Evolutionary conservation across 768 basidiomycete species (phyloP), one percentile per base, ranked within the genome.

Genomic region (Russula dissimulans): DNA sequence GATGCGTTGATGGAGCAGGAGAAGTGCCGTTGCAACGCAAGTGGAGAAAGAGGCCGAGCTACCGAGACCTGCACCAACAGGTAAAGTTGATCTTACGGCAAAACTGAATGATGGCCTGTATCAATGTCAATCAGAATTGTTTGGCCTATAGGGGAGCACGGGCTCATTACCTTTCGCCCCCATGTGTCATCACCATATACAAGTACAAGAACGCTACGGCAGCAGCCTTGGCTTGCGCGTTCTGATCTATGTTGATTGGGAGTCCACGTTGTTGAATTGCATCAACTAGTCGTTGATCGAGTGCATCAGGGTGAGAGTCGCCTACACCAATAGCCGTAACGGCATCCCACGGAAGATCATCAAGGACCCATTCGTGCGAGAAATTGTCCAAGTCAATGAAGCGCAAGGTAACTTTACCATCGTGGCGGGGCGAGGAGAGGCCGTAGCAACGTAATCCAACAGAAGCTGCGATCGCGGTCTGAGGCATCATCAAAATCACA

Each of bases 381-480:
- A 89, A 90, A 57, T 83, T 75, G 66, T 79, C 83, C 34, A 97
- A 81, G 71, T 98, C 92, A 56, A 82, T 74, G 61, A 97, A 85
- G 68, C 84, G 83, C 4, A 95, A 79, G 1, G 84, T 85, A 48
- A 95, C 66, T 65, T 83, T 87, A 55, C 78, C 78, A 69, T 91
- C 92, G 18, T 81, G 72, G 54, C 90, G 84, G 12, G 89, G 87
- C 4, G 85, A 83, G 41, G 86, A 78, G 54, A 93, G 79, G 5
- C 88, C 90, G 74, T 93, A 99, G 72, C 95, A 98, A 53, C 97
- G 89, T 52, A 99, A 85, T 72, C 95, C 93, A 41, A 98, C 88
- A 11, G 94, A 87, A 32, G 95, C 95, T 14, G 95, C 95, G 53
- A 99, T 82, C 10, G 95, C 95, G 63, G 95, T 95, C 86, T 93